Evolutionary conservation across 805 yeast species (phyloP), one percentile per base, ranked within the genome.

Genomic region (Monosporozyma yasuniensis): DNA sequence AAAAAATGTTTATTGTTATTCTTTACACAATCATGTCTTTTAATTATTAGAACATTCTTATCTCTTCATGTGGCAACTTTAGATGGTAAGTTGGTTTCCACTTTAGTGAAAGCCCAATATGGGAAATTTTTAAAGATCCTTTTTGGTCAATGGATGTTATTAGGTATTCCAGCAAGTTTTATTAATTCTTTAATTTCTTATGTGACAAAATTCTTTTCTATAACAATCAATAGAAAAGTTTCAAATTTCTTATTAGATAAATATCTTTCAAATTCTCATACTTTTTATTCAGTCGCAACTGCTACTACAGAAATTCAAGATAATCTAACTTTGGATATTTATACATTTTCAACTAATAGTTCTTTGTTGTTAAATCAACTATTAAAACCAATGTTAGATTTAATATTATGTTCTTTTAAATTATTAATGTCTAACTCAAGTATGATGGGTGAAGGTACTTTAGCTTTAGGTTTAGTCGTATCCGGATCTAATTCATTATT

Each of bases 161-260:
- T 90, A 12, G 96, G 96, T 10, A 64, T 88, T 9, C 98, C 98
- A 0, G 93, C 96, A 1, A 78, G 96, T 2, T 61, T 86, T 28
- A 82, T 86, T 9, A 87, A 89, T 59, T 79, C 95, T 0, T 65
- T 85, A 48, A 74, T 89, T 48, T 71, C 74, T 14, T 83, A 79
- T 69, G 74, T 82, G 2, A 81, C 81, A 42, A 76, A 73, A 52
- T 71, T 78, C 47, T 71, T 84, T 51, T 72, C 87, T 1, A 74
- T 78, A 50, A 62, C 75, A 32, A 76, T 87, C 55, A 76, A 95
- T 56, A 67, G 73, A 38, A 79, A 81, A 59, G 71, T 90, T 47
- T 86, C 93, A 12, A 70, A 74, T 18, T 74, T 76, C 55, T 71
- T 90, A 44, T 72, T 87, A 59, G 78, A 80, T 39, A 77, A 80